phyloP scores from a whole-genome alignment of 140 eudicot genomes.

The Senecio squalidus region DNA sequence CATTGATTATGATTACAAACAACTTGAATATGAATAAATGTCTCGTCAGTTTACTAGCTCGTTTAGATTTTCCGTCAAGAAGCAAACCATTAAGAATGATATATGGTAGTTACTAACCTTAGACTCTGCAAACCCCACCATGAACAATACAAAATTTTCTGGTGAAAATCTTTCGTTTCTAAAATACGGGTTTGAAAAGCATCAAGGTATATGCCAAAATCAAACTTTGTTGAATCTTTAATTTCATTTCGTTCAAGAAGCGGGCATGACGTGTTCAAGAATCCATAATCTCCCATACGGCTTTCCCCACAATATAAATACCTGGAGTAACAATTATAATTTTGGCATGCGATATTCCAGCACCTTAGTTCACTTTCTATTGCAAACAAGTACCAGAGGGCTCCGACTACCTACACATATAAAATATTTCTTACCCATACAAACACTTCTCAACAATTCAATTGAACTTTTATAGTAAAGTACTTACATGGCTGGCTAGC shows the following conservation, averaged over 20 bases:
- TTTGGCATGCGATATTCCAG: slow-evolving; percentile 52
- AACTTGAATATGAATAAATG: not conserved
- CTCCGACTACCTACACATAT: slow-evolving; percentile 54
- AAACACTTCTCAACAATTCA: not conserved
- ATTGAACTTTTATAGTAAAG: not conserved
- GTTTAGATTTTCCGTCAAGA: not conserved
- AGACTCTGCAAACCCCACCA: slow-evolving; percentile 88
- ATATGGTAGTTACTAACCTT: slow-evolving; percentile 38
- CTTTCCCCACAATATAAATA: slow-evolving; percentile 39
- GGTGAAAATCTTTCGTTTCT: slow-evolving; percentile 33
- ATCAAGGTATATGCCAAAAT: slow-evolving; percentile 70
- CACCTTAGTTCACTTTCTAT: slow-evolving; percentile 55
- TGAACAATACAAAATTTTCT: slow-evolving; percentile 58
- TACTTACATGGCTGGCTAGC: slow-evolving; percentile 74
- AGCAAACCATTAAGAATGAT: not conserved
- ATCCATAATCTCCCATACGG: slow-evolving; percentile 10
- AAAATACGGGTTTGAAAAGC: slow-evolving; percentile 61
- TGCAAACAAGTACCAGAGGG: slow-evolving; percentile 71
- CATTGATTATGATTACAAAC: not conserved
- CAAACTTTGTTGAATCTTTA: slow-evolving; percentile 34
- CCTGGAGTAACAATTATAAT: slow-evolving; percentile 8
- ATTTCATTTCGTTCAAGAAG: slow-evolving; percentile 44
- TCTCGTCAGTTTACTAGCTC: not conserved
- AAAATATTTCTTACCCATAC: not conserved
- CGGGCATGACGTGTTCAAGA: slow-evolving; percentile 41